Conservation (phyloP, 768 basidiomycete species). For the Hypholoma fasciculare region DNA sequence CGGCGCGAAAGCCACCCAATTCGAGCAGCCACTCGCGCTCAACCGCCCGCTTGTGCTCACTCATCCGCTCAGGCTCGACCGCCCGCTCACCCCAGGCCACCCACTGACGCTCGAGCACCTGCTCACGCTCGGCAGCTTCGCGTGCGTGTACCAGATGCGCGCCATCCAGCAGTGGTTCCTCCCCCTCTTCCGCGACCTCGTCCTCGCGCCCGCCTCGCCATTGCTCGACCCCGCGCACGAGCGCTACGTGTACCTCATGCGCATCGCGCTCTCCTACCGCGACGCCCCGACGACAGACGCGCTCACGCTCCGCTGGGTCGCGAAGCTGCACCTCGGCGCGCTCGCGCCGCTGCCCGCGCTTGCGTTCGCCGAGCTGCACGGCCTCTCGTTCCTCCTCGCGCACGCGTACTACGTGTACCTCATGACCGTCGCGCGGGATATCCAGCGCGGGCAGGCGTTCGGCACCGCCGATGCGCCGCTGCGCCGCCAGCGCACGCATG, state of each 20-base stretch:
- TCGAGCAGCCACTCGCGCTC: too few species aligned
- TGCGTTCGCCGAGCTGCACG: slow-evolving; percentile 18
- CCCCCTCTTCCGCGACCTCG: slow-evolving; percentile 28
- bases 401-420: slow-evolving; percentile 26
- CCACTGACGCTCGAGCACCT: slow-evolving; percentile 31
- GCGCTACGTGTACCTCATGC: slow-evolving; percentile 32
- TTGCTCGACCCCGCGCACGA: slow-evolving; percentile 26
- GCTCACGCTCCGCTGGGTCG: slow-evolving; percentile 32
- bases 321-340: slow-evolving; percentile 27
- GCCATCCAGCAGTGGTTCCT: slow-evolving; percentile 37
- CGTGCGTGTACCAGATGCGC: slow-evolving; percentile 39
- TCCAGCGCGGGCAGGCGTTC: slow-evolving; percentile 9
- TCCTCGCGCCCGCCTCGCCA: slow-evolving; percentile 21
- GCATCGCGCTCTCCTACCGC: slow-evolving; percentile 30
- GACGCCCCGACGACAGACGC: slow-evolving; percentile 9
- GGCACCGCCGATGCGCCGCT: slow-evolving; percentile 10
- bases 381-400: slow-evolving; percentile 16
- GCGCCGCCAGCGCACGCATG: slow-evolving; percentile 12
- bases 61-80: background rate
- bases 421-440: slow-evolving; percentile 12
- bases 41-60: background rate
- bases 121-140: slow-evolving; percentile 38
- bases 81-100: background rate
- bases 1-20: too few species aligned
- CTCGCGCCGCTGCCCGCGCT: slow-evolving; percentile 23